Evolutionary conservation across 331 rosid genomes (phyloP).

Genomic region (Quercus phellos): DNA sequence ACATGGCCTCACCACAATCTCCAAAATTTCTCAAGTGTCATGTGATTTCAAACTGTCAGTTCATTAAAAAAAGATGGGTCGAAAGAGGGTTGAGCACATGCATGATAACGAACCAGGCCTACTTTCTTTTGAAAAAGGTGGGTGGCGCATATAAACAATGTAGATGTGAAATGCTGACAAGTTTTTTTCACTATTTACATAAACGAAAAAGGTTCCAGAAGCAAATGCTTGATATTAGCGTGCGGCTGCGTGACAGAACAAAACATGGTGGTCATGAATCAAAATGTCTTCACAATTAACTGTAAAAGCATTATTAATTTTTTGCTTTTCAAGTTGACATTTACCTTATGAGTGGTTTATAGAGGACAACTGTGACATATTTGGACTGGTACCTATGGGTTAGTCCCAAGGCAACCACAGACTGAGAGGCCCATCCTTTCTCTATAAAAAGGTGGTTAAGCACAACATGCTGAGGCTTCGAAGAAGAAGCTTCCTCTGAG

Average conservation of each 20-base stretch:
- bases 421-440: slow-evolving; percentile 74
- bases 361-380: slow-evolving; percentile 89
- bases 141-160: not conserved
- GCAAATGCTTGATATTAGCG: not conserved
- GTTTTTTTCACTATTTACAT: not conserved
- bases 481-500: slow-evolving; percentile 45
- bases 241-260: slow-evolving; percentile 6
- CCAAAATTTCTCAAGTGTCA: too few species aligned
- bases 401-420: slow-evolving; percentile 84
- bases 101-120: too few species aligned
- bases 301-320: slow-evolving; percentile 21
- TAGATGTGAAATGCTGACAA: not conserved
- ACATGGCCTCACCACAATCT: too few species aligned
- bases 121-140: too few species aligned
- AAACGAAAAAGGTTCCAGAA: not conserved
- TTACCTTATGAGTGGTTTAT: slow-evolving; percentile 73
- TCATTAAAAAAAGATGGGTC: too few species aligned
- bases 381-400: slow-evolving; percentile 85
- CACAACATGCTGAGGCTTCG: slow-evolving; percentile 86
- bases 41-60: too few species aligned
- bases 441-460: slow-evolving; percentile 84
- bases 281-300: slow-evolving; percentile 23
- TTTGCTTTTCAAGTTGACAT: slow-evolving; percentile 44
- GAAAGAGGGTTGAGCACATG: too few species aligned
- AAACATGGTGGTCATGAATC: slow-evolving; percentile 12